Evolutionary conservation across 768 basidiomycete species (phyloP).

Genomic region (Ramaria sp.): DNA sequence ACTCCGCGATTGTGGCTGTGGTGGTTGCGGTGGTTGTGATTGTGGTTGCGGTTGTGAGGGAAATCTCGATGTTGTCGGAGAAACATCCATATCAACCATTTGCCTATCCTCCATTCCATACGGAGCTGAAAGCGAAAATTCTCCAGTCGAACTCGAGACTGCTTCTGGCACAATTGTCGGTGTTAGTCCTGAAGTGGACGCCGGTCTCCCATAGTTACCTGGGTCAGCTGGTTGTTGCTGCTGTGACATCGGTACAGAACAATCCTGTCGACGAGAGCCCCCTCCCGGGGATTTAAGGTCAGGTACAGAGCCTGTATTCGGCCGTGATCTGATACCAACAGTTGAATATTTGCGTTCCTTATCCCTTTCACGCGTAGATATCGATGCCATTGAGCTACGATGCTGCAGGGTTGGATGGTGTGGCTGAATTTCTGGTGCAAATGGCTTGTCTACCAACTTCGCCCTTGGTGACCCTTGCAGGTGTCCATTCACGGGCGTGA

Average conservation of each 20-base stretch:
- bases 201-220: not conserved
- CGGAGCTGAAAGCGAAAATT: not conserved
- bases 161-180: not conserved
- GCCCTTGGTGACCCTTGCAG: not conserved
- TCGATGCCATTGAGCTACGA: not conserved
- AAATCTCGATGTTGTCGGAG: not conserved
- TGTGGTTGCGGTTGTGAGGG: not conserved
- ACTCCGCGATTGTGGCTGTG: not conserved
- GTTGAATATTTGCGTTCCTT: conserved; percentile 1
- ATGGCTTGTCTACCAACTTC: not conserved
- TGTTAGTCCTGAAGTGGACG: not conserved
- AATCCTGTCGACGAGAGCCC: not conserved
- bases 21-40: not conserved
- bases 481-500: not conserved
- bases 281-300: not conserved
- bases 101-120: not conserved
- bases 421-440: not conserved
- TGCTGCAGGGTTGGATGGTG: not conserved
- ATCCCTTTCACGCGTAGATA: not conserved
- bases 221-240: not conserved
- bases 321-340: not conserved
- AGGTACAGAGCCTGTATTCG: not conserved
- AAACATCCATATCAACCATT: not conserved
- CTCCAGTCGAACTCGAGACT: not conserved
- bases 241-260: not conserved